A percentile compares a stretch with the other conserved stretches of the same genome.
These are phyloP conservation scores for Microbotryum intermedium DNA, from an alignment of 1,284 basidiomycete species.

Conservation along the genomic window DNA sequence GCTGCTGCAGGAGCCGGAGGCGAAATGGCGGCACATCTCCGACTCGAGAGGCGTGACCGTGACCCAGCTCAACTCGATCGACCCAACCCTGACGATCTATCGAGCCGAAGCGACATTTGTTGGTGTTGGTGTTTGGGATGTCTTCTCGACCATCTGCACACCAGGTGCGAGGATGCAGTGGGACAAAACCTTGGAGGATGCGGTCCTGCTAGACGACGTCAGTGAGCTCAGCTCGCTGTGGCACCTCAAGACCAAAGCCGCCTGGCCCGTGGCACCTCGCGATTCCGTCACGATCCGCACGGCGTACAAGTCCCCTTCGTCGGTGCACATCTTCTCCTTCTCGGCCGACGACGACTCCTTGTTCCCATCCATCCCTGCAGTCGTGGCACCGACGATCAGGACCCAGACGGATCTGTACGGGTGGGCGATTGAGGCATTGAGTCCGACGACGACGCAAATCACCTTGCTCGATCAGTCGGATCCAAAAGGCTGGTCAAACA, in stretches of 20 bases:
- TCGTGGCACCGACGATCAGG: slow-evolving; percentile 69
- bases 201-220: slow-evolving; percentile 74
- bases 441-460: slow-evolving; percentile 87
- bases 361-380: slow-evolving; percentile 68
- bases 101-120: slow-evolving; percentile 96
- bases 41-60: slow-evolving; percentile 79
- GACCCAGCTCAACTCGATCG: slow-evolving; percentile 89
- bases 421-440: slow-evolving; percentile 92
- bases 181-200: slow-evolving; percentile 87
- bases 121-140: slow-evolving; percentile 89
- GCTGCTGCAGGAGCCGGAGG: slow-evolving; percentile 91
- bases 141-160: slow-evolving; percentile 78
- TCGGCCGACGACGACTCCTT: slow-evolving; percentile 81
- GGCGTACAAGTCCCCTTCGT: slow-evolving; percentile 91
- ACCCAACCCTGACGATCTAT: slow-evolving; percentile 92
- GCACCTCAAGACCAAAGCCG: slow-evolving; percentile 78
- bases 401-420: slow-evolving; percentile 93
- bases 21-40: slow-evolving; percentile 84
- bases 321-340: slow-evolving; percentile 92
- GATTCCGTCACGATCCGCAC: slow-evolving; percentile 88
- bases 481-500: slow-evolving; percentile 94
- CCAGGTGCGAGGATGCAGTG: slow-evolving; percentile 73
- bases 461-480: slow-evolving; percentile 95
- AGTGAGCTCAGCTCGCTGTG: slow-evolving; percentile 69
- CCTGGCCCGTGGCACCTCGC: slow-evolving; percentile 83